Evolutionary conservation across 371 early-diverging fungal species (phyloP).

Genomic region (Mortierella sp.): DNA sequence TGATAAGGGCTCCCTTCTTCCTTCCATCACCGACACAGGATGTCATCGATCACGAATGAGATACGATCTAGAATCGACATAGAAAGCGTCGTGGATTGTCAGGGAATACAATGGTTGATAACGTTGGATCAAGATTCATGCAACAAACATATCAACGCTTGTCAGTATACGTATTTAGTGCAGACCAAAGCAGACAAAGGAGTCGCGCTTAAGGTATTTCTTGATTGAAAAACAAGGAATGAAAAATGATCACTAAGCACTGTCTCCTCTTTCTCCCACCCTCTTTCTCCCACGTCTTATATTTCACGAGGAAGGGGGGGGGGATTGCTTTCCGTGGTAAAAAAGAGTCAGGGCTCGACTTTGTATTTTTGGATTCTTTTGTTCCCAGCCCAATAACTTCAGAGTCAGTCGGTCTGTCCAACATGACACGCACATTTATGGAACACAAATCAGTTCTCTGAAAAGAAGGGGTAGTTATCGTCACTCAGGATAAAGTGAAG

Average conservation of each 20-base stretch:
- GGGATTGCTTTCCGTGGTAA: slow-evolving; percentile 10
- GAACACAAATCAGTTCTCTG: neutral
- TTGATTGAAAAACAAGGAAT: neutral
- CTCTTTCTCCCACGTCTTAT: neutral
- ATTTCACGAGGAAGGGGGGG: neutral
- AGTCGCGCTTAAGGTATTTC: neutral
- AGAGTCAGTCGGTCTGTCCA: neutral
- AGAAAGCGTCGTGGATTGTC: neutral
- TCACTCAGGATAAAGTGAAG: neutral
- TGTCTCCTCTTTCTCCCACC: neutral
- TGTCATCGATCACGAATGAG: neutral
- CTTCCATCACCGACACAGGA: neutral
- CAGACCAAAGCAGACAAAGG: neutral
- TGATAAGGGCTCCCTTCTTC: slow-evolving; percentile 34
- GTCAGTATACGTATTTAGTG: neutral
- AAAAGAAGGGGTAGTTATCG: slow-evolving; percentile 4
- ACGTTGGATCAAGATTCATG: neutral
- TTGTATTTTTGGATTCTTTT: neutral
- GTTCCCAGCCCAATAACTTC: slow-evolving; percentile 5
- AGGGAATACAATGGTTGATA: neutral
- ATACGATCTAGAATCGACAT: neutral
- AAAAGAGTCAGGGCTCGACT: slow-evolving; percentile 3
- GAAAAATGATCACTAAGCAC: neutral
- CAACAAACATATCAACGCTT: neutral
- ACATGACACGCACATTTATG: neutral